phyloP scores from a whole-genome alignment of 2,329 filamentous ascomycete species.

The Aspergillus sp. region DNA sequence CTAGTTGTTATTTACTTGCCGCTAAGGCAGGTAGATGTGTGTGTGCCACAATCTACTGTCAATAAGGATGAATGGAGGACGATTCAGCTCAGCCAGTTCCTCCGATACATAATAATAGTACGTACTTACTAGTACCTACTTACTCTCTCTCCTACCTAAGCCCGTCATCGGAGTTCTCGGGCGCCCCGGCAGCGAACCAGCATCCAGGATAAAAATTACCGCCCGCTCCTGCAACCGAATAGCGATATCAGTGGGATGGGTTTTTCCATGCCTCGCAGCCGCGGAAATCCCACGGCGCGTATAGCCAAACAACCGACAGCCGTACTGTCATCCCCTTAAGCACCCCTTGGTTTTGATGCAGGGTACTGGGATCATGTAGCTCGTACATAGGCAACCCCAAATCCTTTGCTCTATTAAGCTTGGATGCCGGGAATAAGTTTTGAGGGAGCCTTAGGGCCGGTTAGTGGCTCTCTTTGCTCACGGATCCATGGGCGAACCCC shows the following conservation, averaged over 20 bases:
- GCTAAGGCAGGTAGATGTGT: too few relatives aligned
- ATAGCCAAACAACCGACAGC: neutral
- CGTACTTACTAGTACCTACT: neutral
- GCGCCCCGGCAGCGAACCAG: slow-evolving; percentile 17
- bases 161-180: slow-evolving; percentile 16
- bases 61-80: neutral
- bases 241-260: neutral
- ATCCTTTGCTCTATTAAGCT: neutral
- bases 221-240: slow-evolving; percentile 10
- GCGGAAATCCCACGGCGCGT: neutral
- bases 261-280: neutral
- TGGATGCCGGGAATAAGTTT: too few relatives aligned
- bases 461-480: neutral
- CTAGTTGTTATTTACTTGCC: neutral
- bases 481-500: neutral
- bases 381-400: neutral
- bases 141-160: slow-evolving; percentile 6
- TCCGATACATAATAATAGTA: neutral
- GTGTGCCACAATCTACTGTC: neutral
- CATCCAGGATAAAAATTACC: slow-evolving; percentile 18
- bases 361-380: slow-evolving; percentile 10
- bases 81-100: neutral
- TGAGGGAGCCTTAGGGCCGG: neutral
- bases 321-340: too few relatives aligned
- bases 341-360: slow-evolving; percentile 1